A percentile compares a stretch with the other conserved stretches of the same genome.
Conservation (phyloP, 495 filamentous ascomycete genomes). For the Aspergillus wentii region DNA sequence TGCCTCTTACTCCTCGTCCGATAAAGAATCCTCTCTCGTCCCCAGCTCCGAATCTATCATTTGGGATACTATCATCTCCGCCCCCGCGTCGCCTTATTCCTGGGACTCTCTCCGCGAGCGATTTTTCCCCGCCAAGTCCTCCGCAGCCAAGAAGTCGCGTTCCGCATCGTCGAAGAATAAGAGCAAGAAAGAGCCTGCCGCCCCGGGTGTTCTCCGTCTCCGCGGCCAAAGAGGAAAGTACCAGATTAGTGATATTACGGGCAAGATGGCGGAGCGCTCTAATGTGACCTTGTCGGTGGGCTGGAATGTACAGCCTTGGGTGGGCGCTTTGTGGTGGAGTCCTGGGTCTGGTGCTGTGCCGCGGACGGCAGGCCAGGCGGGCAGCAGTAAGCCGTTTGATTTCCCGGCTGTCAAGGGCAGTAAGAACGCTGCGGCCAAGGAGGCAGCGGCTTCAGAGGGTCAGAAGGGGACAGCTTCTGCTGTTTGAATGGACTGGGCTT, state of each 20-base stretch:
- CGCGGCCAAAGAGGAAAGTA: slow-evolving; percentile 86
- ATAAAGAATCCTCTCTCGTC: slow-evolving; percentile 19
- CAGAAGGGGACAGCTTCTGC: slow-evolving; percentile 1
- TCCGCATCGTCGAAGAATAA: slow-evolving; percentile 15
- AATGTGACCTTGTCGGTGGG: slow-evolving; percentile 76
- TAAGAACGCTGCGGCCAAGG: slow-evolving; percentile 19
- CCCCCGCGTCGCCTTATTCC: slow-evolving; percentile 53
- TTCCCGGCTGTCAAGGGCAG: slow-evolving; percentile 66
- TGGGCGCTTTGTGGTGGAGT: slow-evolving; percentile 81
- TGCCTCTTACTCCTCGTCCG: slow-evolving; percentile 69
- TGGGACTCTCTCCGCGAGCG: slow-evolving; percentile 34
- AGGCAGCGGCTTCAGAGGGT: slow-evolving; percentile 9
- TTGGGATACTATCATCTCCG: slow-evolving; percentile 90
- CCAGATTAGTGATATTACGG: slow-evolving; percentile 82
- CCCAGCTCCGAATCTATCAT: slow-evolving; percentile 70
- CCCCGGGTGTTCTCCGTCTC: slow-evolving; percentile 61
- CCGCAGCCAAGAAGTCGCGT: slow-evolving; percentile 10
- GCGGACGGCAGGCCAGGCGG: slow-evolving; percentile 59
- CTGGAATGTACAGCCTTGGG: slow-evolving; percentile 98
- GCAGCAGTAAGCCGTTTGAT: slow-evolving; percentile 61
- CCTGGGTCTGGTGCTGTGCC: slow-evolving; percentile 44
- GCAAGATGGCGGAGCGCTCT: slow-evolving; percentile 59
- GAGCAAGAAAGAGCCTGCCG: slow-evolving; percentile 9
- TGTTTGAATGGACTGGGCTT: too few species aligned
- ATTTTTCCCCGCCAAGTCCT: slow-evolving; percentile 19